Base-by-base conservation (phyloP, 352 stramenopile species). In the Globisporangium parvum region DNA sequence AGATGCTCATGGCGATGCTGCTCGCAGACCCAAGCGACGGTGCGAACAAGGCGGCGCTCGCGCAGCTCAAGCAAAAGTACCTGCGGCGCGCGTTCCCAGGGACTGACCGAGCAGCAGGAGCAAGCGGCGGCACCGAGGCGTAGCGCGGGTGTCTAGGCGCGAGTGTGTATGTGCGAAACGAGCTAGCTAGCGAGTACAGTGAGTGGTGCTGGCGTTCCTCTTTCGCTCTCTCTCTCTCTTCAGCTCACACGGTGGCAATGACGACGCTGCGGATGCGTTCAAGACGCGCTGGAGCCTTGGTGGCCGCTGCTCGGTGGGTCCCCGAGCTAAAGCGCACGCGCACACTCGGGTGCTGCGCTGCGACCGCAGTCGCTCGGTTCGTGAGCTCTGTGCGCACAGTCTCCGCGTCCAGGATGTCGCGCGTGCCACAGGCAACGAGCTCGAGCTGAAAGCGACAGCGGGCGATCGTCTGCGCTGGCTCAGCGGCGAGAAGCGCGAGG, bases 1-100 rank as follows among this genome's bases (percentile, higher is more conserved):
- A 63, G 35, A 59, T 63, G 57, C 57, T 63, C 21, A 57, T 63
- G 50, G 58, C 57, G 21, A 63, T 63, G 51, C 45, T 63, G 51
- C 57, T 63, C 14, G 44, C 50, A 8, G 57, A 63, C 45, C 48
- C 23, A 12, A 37, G 40, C 23, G 51, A 63, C 57, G 14, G 51
- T 20, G 14, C 50, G 17, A 63, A 63, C n/a, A 51, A 51, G 17
- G 21, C 24, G 2, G 50, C 50, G 44, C 51, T 63, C 23, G 57
- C 53, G 44, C 57, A 59, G 44, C 57, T 63, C 31, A 58, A 63
- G 51, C 47, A 49, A 20, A 63, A 63, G 35, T 63, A 63, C 33
- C 17, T 63, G 6, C 35, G 46, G 45, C 57, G 57, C 45, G 57
- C 57, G 28, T 63, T 63, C 35, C 49, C 41, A 24, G 18, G 31